Conservation (phyloP, 345 rosid genomes). For the Lepidium aucheri region DNA sequence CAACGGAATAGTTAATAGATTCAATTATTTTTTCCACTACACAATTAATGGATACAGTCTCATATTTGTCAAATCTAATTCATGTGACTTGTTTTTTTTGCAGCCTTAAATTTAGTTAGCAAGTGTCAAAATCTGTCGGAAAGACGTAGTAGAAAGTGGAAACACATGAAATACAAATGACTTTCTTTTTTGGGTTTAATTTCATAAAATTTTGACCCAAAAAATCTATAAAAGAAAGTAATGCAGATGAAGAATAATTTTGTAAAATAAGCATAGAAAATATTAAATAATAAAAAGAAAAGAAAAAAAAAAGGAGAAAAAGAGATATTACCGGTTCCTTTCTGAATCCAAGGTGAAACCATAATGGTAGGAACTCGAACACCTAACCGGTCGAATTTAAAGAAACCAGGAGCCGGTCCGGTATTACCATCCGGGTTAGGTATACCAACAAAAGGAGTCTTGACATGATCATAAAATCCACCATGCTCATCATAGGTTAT, state of each 20-base stretch:
- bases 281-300: not conserved
- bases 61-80: conserved; percentile 10
- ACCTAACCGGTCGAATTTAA: conserved; percentile 89
- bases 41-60: conserved; percentile 6
- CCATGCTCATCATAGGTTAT: conserved; percentile 96
- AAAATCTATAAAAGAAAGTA: too few relatives aligned
- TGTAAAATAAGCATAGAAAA: too few relatives aligned
- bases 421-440: conserved; percentile 90
- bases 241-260: too few relatives aligned
- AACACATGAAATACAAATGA: conserved; percentile 9
- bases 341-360: conserved; percentile 96
- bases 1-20: conserved; percentile 4
- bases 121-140: not conserved
- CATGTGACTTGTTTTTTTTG: conserved; percentile 15
- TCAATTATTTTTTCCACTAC: conserved; percentile 1
- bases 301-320: too few relatives aligned
- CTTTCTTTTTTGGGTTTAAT: not conserved
- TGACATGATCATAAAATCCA: conserved; percentile 91
- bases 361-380: conserved; percentile 89
- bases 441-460: conserved; percentile 61
- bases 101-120: conserved; percentile 6
- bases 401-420: conserved; percentile 86
- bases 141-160: not conserved
- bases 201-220: too few relatives aligned
- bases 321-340: conserved; percentile 64